phyloP scores from a whole-genome alignment of 495 filamentous ascomycete genomes.

The Penicillium alfredii region DNA sequence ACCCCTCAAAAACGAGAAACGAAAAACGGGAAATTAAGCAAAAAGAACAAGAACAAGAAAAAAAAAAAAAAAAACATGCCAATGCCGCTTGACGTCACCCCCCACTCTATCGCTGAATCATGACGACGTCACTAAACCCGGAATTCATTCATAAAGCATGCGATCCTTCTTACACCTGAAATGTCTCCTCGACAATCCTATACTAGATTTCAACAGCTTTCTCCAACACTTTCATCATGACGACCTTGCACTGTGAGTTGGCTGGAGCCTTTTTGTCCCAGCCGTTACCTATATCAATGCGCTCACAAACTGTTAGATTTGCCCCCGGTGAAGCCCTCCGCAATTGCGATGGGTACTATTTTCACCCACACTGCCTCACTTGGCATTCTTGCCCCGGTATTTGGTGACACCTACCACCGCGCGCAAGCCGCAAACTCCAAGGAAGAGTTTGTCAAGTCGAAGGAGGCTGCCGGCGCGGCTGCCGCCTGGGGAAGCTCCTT shows the following conservation, averaged over 20 bases:
- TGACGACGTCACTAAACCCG: slow-evolving; percentile 37
- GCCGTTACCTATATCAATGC: neutral
- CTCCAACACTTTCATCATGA: slow-evolving; percentile 40
- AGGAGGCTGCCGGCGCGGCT: slow-evolving; percentile 82
- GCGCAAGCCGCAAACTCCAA: slow-evolving; percentile 89
- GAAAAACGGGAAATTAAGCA: too few relatives aligned
- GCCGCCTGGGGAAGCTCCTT: slow-evolving; percentile 87
- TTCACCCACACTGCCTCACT: slow-evolving; percentile 86
- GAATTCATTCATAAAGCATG: slow-evolving; percentile 12
- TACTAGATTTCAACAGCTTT: slow-evolving; percentile 1
- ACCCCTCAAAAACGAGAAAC: too few relatives aligned
- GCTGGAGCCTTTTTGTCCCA: neutral
- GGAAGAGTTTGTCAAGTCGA: slow-evolving; percentile 91
- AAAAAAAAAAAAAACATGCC: too few relatives aligned
- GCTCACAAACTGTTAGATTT: too few relatives aligned
- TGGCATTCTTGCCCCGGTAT: slow-evolving; percentile 79
- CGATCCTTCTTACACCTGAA: slow-evolving; percentile 1
- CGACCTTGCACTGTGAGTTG: slow-evolving; percentile 58
- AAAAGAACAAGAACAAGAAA: too few relatives aligned
- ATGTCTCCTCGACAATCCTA: neutral
- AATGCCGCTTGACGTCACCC: slow-evolving; percentile 23
- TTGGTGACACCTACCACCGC: slow-evolving; percentile 91
- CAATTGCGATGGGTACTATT: slow-evolving; percentile 89
- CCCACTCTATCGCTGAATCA: slow-evolving; percentile 28
- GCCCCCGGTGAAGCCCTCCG: slow-evolving; percentile 94